Evolutionary conservation across 768 basidiomycete species (phyloP), one percentile per base, ranked within the genome.

Genomic region (Podaxis carcinomalis): DNA sequence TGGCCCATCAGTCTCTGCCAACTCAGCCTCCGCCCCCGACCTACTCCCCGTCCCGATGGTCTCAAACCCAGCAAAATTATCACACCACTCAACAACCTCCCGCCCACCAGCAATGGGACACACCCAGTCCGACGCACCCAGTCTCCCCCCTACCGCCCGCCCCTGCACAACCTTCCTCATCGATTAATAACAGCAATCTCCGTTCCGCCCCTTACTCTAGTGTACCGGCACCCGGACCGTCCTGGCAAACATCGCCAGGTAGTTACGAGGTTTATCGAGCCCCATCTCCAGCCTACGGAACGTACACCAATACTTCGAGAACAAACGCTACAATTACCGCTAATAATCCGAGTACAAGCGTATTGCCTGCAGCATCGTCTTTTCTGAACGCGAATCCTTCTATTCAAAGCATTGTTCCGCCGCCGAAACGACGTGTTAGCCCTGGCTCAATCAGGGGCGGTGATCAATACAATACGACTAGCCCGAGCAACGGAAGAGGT

Each of bases 401-500:
- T 13, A 28, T 42, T 2, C 63, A 74, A 62, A 84, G 81, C 65
- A 73, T 77, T 50, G 87, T 82, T 13, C 88, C 82, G 7, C 85
- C 80, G 60, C 80, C 84, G 63, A 78, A 78, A 66, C 82, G 82
- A 65, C 79, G 83, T 62, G 75, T 83, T n/a, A 81, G 83, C 64
- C 84, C 85, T 51, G 77, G 76, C 56, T 75, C 80, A 16, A 67
- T 74, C 47, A 77, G 83, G 58, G 86, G 37, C 21, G 59, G 59
- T 1, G 59, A 53, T 53, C 59, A 85, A 50, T 73, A 78, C 25
- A 75, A 77, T 50, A 72, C 70, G 11, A 72, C 78, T 32, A 75
- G 78, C 23, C 77, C 79, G 23, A 78, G 85, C 59, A 77, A 72
- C 56, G 71, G 76, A 35, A 83, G 87, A 36, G 57, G 57, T 2